These are phyloP conservation scores for Apostasia ramifera DNA, from an alignment of 106 monocot species.

Conservation along the genomic window DNA sequence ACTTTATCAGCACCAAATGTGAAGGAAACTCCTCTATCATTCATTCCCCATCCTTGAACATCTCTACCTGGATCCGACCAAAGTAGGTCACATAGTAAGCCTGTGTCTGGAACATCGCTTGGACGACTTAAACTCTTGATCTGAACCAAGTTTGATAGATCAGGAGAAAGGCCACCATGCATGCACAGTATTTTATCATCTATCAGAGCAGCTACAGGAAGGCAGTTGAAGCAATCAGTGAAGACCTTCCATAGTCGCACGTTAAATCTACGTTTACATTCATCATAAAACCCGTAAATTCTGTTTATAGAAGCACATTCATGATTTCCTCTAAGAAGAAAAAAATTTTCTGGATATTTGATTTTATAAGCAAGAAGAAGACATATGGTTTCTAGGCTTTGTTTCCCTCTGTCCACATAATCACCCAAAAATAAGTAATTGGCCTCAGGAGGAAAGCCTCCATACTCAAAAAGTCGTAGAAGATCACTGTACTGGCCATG, in stretches of 20 bases:
- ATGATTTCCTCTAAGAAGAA: slow-evolving; percentile 48
- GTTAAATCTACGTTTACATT: slow-evolving; percentile 54
- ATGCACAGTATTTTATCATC: slow-evolving; percentile 58
- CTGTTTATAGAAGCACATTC: slow-evolving; percentile 54
- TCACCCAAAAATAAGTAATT: slow-evolving; percentile 54
- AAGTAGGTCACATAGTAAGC: slow-evolving; percentile 49
- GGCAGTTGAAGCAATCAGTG: slow-evolving; percentile 51
- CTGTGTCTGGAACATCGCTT: slow-evolving; percentile 44
- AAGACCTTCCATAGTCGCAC: slow-evolving; percentile 50
- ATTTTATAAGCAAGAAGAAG: slow-evolving; percentile 52
- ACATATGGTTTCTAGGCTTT: slow-evolving; percentile 48
- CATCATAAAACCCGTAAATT: slow-evolving; percentile 56
- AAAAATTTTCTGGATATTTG: slow-evolving; percentile 50
- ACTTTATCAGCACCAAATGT: slow-evolving; percentile 52
- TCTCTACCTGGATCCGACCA: slow-evolving; percentile 54
- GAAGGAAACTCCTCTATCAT: slow-evolving; percentile 53
- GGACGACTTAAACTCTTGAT: slow-evolving; percentile 35
- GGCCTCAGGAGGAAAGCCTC: slow-evolving; percentile 42
- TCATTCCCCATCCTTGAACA: slow-evolving; percentile 51
- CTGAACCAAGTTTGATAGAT: slow-evolving; percentile 35
- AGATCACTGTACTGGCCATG: slow-evolving; percentile 62
- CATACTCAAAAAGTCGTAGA: slow-evolving; percentile 48
- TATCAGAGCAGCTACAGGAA: slow-evolving; percentile 49
- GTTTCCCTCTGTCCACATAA: slow-evolving; percentile 55
- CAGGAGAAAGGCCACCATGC: slow-evolving; percentile 65